These are phyloP conservation scores for Erodium moschatum DNA, from an alignment of 441 rosid species.

Conservation along the genomic window DNA sequence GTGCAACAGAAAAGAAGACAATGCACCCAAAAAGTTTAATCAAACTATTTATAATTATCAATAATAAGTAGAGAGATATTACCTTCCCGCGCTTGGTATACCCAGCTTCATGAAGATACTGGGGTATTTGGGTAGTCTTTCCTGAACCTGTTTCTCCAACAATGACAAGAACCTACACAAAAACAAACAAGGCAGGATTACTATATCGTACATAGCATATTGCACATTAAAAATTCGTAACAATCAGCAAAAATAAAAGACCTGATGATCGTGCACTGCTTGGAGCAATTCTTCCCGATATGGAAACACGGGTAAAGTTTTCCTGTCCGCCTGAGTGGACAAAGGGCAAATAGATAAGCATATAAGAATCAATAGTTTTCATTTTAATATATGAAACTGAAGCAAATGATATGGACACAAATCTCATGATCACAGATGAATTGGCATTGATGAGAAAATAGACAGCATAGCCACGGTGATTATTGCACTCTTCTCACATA, in stretches of 20 bases:
- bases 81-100: constrained; percentile 92
- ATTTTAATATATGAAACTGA: background rate
- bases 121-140: constrained; percentile 96
- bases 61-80: constrained; percentile 14
- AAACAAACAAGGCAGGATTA: constrained; percentile 14
- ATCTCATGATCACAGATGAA: no score
- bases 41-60: background rate
- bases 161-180: constrained; percentile 75
- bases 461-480: background rate
- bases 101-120: constrained; percentile 95
- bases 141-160: constrained; percentile 99
- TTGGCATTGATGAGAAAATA: background rate
- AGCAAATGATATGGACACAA: background rate
- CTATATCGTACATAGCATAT: background rate
- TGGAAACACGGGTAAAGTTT: constrained; percentile 69
- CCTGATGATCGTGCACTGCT: constrained; percentile 74
- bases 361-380: background rate
- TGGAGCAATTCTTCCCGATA: constrained; percentile 69
- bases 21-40: background rate
- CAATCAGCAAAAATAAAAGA: constrained; percentile 18
- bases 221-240: background rate
- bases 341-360: constrained; percentile 16
- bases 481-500: background rate
- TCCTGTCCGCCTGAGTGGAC: constrained; percentile 63
- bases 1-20: background rate